Conservation (phyloP, 2,329 filamentous ascomycete genomes). For the Fusarium pseudonygamai region DNA sequence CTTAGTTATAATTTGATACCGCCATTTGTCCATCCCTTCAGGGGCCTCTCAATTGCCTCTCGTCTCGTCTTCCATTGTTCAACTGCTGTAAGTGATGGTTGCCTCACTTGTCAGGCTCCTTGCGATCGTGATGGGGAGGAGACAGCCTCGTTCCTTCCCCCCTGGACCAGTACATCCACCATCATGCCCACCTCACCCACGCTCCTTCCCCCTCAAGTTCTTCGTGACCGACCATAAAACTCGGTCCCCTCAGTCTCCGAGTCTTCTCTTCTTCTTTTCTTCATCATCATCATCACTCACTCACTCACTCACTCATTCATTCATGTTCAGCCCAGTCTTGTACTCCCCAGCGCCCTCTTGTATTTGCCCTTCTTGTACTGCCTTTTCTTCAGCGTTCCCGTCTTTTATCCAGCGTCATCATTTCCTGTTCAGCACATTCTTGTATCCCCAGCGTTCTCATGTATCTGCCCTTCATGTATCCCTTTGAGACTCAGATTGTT, state of each 20-base stretch:
- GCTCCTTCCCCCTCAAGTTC: not conserved
- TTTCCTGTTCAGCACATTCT: not conserved
- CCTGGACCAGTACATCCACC: not conserved
- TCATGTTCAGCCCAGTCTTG: constrained; percentile 1
- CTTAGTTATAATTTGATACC: not conserved
- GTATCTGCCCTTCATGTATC: not conserved
- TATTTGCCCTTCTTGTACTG: not conserved
- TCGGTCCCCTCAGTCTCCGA: not conserved
- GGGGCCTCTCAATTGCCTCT: not conserved
- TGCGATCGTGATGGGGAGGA: not conserved
- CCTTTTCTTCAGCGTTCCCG: not conserved
- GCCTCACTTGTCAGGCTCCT: not conserved
- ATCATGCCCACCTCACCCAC: not conserved
- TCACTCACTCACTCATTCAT: not conserved
- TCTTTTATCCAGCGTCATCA: not conserved
- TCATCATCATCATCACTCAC: not conserved
- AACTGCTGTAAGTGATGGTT: not conserved
- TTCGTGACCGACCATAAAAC: not conserved
- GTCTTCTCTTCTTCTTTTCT: not conserved
- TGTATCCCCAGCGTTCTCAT: not conserved
- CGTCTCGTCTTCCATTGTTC: not conserved
- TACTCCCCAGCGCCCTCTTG: not conserved
- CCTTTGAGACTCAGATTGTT: constrained; percentile 16
- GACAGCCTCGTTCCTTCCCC: not conserved
- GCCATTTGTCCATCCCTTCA: not conserved